Conservation (phyloP, 2,329 filamentous ascomycete species). For the Trichoderma citrinoviride region DNA sequence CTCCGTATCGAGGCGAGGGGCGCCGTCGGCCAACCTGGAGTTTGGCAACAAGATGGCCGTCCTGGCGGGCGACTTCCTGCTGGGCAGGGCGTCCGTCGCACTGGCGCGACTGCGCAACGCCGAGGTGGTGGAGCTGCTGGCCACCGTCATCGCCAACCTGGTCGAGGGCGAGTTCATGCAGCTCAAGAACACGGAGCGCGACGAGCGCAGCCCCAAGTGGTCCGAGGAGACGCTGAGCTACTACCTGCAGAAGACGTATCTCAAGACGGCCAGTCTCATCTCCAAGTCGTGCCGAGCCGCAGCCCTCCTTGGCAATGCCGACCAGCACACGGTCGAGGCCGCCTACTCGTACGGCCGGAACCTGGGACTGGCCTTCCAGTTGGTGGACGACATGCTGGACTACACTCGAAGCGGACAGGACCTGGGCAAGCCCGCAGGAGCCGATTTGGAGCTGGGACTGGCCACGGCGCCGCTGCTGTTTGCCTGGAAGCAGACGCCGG, state of each 20-base stretch:
- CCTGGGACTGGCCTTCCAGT: conserved; percentile 88
- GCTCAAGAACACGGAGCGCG: conserved; percentile 88
- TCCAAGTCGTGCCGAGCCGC: conserved; percentile 93
- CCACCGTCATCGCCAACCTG: conserved; percentile 94
- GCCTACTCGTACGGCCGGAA: conserved; percentile 93
- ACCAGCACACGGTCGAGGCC: conserved; percentile 78
- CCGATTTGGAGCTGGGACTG: conserved; percentile 87
- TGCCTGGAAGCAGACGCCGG: conserved; percentile 86
- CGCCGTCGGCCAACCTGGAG: conserved; percentile 85
- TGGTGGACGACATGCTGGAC: conserved; percentile 97
- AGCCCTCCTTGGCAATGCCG: conserved; percentile 76
- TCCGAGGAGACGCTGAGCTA: conserved; percentile 87
- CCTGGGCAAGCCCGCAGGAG: conserved; percentile 90
- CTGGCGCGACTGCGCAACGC: conserved; percentile 86
- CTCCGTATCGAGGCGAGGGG: conserved; percentile 77
- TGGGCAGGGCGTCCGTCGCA: conserved; percentile 90
- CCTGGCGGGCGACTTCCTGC: conserved; percentile 90
- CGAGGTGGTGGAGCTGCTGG: conserved; percentile 90
- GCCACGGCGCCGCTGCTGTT: conserved; percentile 93
- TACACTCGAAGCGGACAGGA: conserved; percentile 85
- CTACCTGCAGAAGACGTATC: conserved; percentile 96
- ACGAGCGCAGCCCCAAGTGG: conserved; percentile 80
- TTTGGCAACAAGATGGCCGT: conserved; percentile 99
- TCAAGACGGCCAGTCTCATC: conserved; percentile 94
- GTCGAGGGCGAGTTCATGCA: conserved; percentile 99